Evolutionary conservation across 2,329 filamentous ascomycete species (phyloP), one percentile per base, ranked within the genome.

Genomic region (Penicillium fuscoglaucum): DNA sequence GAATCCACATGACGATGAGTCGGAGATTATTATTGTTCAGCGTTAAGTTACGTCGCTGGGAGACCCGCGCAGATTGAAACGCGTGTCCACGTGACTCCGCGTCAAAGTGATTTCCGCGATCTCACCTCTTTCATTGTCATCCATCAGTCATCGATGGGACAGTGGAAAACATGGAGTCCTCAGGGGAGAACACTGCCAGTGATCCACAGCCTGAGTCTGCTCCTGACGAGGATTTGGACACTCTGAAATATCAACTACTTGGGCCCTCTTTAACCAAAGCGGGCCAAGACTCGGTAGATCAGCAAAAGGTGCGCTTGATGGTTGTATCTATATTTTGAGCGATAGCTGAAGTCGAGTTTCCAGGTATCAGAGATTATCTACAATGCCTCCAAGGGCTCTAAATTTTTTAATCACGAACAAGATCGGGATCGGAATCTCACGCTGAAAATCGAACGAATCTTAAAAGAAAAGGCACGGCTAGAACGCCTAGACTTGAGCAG

Each of bases 291-390:
- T 82, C 85, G 17, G 93, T 98, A n/a, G 91, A 99, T 69, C 95
- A 98, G 77, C 84, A 84, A 63, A 96, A 95, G 79, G 88, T 87
- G 72, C 40, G 71, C 52, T 24, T 31, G 28, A 9, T 46, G 10
- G 35, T 45, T n/a, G 35, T 35, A 37, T 39, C 17, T 33, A 24
- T 13, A 9, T 3, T 17, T 3, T 15, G 43, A 28, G 40, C 19
- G 31, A 61, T 41, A 65, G 39, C 50, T 49, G 41, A 55, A 59
- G 26, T 48, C 3, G 12, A n/a, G 21, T 26, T 29, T 17, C 50
- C 47, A 89, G 87, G 92, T 99, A 50, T 96, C 93, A 2, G 93
- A 98, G 68, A 88, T 98, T 66, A 99, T 99, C 60, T 98, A 97
- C 78, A 91, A 96, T 74, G 92, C 93, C 12, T 97, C 92, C 17